Percentiles rank a stretch among this genome's conserved stretches.
phyloP scores from a whole-genome alignment of 2,329 filamentous ascomycete species.

The Colletotrichum nymphaeae region DNA sequence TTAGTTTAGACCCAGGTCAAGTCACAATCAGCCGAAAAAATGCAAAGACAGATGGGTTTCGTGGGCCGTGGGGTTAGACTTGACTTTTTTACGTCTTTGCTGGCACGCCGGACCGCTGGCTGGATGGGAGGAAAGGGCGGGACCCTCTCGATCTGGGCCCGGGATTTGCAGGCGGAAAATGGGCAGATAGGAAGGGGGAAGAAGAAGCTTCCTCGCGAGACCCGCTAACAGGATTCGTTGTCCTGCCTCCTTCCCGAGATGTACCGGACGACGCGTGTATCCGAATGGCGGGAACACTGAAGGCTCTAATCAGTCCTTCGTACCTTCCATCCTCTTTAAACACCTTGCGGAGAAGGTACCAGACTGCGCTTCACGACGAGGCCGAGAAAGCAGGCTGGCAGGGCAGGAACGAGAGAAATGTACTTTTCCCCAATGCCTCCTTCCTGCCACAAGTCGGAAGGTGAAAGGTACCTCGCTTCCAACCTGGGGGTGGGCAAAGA shows the following conservation, averaged over 20 bases:
- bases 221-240: neutral
- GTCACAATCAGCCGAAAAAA: slow-evolving; percentile 29
- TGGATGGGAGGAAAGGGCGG: slow-evolving; percentile 9
- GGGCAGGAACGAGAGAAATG: neutral
- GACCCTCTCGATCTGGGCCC: slow-evolving; percentile 19
- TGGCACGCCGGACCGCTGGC: neutral
- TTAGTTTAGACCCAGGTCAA: slow-evolving; percentile 12
- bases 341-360: neutral
- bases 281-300: slow-evolving; percentile 5
- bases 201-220: slow-evolving; percentile 19
- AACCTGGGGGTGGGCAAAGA: neutral
- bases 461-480: neutral
- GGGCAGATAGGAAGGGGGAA: slow-evolving; percentile 6
- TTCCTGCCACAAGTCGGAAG: neutral
- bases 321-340: too few species aligned
- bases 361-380: neutral
- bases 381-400: neutral
- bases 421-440: neutral
- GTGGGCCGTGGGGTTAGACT: slow-evolving; percentile 29
- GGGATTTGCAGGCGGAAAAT: slow-evolving; percentile 20
- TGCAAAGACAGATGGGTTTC: slow-evolving; percentile 14
- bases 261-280: slow-evolving; percentile 31
- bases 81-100: slow-evolving; percentile 5
- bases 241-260: slow-evolving; percentile 9
- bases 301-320: neutral